A percentile compares a stretch with the other conserved stretches of the same genome.
Evolutionary conservation across 1,284 basidiomycete species (phyloP).

Genomic region (Cystobasidium slooffiae): DNA sequence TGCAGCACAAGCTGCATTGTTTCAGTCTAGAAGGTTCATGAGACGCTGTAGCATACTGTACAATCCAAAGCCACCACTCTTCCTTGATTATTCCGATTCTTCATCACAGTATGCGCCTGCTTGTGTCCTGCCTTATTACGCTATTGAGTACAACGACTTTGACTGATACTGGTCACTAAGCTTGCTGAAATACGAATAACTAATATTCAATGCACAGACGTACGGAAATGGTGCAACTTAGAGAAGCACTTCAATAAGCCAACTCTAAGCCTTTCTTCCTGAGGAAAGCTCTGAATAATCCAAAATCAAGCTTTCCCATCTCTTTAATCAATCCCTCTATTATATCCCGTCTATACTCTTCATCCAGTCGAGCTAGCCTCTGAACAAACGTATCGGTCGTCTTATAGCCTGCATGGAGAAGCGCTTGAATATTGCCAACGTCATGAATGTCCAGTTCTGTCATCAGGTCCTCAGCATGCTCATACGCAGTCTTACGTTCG

Average conservation of each 20-base stretch:
- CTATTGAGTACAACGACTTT: background rate
- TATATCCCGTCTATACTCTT: constrained; percentile 4
- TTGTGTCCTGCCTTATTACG: background rate
- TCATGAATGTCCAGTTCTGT: constrained; percentile 18
- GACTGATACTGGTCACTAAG: too few species aligned
- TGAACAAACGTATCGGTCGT: constrained; percentile 1
- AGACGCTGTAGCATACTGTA: constrained; percentile 13
- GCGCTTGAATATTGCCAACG: constrained; percentile 17
- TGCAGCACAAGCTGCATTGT: too few species aligned
- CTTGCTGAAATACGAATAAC: background rate
- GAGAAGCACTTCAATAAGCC: background rate
- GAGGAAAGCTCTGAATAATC: constrained; percentile 2
- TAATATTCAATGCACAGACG: background rate
- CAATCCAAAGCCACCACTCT: background rate
- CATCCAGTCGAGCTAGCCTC: background rate
- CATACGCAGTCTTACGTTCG: constrained; percentile 16
- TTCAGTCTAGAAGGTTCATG: too few species aligned
- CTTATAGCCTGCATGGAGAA: constrained; percentile 23
- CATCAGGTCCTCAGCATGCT: constrained; percentile 12
- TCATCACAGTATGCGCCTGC: too few species aligned
- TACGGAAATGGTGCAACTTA: background rate
- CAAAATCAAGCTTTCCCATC: constrained; percentile 35
- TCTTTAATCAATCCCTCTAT: constrained; percentile 11
- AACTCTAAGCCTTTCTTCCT: constrained; percentile 2
- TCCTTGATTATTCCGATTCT: too few species aligned